These are phyloP conservation scores for Aspergillus biplanus DNA, from an alignment of 495 filamentous ascomycete genomes.

Conservation along the genomic window DNA sequence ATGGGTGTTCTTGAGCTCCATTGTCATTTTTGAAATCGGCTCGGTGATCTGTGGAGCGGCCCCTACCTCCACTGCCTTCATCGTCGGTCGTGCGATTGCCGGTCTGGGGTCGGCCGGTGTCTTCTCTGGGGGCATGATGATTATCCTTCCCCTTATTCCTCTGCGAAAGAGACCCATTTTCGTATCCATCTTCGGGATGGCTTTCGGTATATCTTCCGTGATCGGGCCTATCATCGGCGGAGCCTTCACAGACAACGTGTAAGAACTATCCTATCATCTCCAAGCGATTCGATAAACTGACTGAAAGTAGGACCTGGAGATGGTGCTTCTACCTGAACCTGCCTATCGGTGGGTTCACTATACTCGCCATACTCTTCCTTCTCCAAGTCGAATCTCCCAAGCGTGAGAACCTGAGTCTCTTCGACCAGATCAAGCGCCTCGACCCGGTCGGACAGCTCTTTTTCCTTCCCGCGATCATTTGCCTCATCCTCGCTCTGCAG, in stretches of 20 bases:
- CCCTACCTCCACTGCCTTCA: neutral
- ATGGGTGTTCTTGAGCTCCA: slow-evolving; percentile 5
- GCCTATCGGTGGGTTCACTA: slow-evolving; percentile 10
- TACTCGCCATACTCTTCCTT: neutral
- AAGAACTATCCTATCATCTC: neutral
- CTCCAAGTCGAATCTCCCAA: neutral
- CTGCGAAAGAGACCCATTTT: slow-evolving; percentile 6
- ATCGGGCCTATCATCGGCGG: slow-evolving; percentile 13
- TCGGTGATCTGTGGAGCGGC: slow-evolving; percentile 7
- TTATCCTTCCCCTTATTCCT: slow-evolving; percentile 5
- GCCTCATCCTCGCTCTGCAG: slow-evolving; percentile 46
- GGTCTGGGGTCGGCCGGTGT: slow-evolving; percentile 12
- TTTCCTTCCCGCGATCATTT: slow-evolving; percentile 31
- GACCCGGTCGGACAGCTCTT: slow-evolving; percentile 5
- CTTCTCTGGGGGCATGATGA: slow-evolving; percentile 11
- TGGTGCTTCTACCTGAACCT: slow-evolving; percentile 18
- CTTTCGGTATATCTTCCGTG: slow-evolving; percentile 12
- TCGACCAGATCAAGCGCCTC: slow-evolving; percentile 4
- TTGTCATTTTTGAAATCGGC: slow-evolving; percentile 7
- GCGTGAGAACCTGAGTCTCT: neutral
- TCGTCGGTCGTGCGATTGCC: slow-evolving; percentile 13
- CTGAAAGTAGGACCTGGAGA: neutral
- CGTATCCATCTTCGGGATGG: slow-evolving; percentile 6
- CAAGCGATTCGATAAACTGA: neutral
- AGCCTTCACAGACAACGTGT: slow-evolving; percentile 8